Percentiles rank a stretch among this genome's conserved stretches.
These are phyloP conservation scores for Pichia gijzeniarum DNA, from an alignment of 805 yeast species.

Conservation along the genomic window DNA sequence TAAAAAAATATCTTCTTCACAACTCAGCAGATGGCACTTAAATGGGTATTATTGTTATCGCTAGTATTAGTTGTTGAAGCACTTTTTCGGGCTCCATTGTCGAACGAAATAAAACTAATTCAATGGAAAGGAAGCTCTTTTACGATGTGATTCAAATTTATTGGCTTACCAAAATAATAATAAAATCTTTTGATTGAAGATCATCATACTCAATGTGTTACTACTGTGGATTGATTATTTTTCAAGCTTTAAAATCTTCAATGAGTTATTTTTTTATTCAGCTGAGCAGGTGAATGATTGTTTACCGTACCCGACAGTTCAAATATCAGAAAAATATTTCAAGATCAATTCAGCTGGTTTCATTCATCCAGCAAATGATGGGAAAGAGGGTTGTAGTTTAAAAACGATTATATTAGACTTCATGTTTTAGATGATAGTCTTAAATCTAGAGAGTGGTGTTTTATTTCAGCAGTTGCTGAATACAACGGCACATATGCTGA, in stretches of 20 bases:
- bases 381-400: conserved; percentile 17
- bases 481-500: not conserved
- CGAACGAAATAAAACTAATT: conserved; percentile 30
- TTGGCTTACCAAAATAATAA: conserved; percentile 24
- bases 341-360: conserved; percentile 23
- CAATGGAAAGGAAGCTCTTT: conserved; percentile 25
- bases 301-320: conserved; percentile 25
- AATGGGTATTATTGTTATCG: too few species aligned
- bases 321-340: conserved; percentile 21
- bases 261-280: conserved; percentile 20
- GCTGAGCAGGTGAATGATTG: conserved; percentile 23
- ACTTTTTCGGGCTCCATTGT: conserved; percentile 28
- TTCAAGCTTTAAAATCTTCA: conserved; percentile 25
- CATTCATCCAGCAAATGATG: conserved; percentile 18
- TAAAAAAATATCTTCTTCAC: too few species aligned
- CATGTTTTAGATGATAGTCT: conserved; percentile 24
- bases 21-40: too few species aligned
- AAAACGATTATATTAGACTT: conserved; percentile 29
- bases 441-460: conserved; percentile 23
- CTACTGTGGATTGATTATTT: conserved; percentile 25
- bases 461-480: conserved; percentile 20
- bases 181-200: conserved; percentile 26
- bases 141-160: conserved; percentile 32
- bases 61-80: conserved; percentile 17
- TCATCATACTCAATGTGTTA: conserved; percentile 22